Evolutionary conservation across 2,329 filamentous ascomycete genomes (phyloP).

Genomic region (Albophoma yamanashiensis): DNA sequence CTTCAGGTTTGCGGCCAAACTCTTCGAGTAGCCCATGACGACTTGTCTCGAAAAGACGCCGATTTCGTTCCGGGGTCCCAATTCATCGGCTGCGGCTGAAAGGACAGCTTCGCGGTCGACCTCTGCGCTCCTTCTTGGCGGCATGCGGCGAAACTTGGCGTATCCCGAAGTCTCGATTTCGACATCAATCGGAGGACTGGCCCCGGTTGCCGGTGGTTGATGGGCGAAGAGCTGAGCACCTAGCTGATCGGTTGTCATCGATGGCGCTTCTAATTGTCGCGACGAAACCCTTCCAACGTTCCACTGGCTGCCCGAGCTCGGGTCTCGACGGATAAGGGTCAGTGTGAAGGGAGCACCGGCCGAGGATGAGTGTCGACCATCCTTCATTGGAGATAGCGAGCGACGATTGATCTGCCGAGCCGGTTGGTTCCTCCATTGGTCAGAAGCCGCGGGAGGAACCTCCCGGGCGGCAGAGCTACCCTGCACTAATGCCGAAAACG

Average conservation of each 20-base stretch:
- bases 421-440: background rate
- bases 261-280: constrained; percentile 31
- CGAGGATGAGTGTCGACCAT: constrained; percentile 11
- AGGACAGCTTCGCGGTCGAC: constrained; percentile 7
- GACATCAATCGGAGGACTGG: constrained; percentile 36
- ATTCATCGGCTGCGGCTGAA: constrained; percentile 4
- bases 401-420: constrained; percentile 6
- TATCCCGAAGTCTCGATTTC: constrained; percentile 45
- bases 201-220: constrained; percentile 2
- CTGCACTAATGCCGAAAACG: background rate
- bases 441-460: background rate
- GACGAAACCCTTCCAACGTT: constrained; percentile 59
- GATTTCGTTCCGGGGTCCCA: constrained; percentile 6
- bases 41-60: constrained; percentile 41
- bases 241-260: constrained; percentile 10
- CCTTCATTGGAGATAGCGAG: constrained; percentile 28
- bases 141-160: constrained; percentile 43
- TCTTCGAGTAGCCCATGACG: constrained; percentile 45
- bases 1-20: constrained; percentile 34
- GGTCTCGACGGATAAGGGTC: constrained; percentile 64
- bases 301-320: constrained; percentile 59
- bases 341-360: constrained; percentile 38
- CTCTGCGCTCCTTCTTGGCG: constrained; percentile 25
- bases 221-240: constrained; percentile 8
- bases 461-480: background rate